Evolutionary conservation across 2,329 filamentous ascomycete genomes (phyloP), one percentile per base, ranked within the genome.

Genomic region (Colletotrichum spaethianum): DNA sequence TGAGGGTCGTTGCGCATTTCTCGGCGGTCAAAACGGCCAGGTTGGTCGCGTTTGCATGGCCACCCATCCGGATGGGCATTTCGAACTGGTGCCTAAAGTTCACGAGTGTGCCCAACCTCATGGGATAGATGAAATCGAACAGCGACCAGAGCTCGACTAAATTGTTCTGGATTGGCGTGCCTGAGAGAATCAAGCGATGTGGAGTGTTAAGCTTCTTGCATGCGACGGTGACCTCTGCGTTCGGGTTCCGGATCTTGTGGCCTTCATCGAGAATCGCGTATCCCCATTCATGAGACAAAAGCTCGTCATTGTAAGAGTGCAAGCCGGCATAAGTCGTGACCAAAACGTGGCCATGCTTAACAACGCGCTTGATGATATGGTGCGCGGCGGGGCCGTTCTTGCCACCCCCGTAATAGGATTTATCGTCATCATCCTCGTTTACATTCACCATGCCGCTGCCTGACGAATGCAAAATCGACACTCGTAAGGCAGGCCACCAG

Each of bases 401-500:
- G 76, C 60, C 80, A 80, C 48, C 82, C 79, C 69, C 83, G 77
- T 74, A 78, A 70, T 67, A 75, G 77, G 80, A 55, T 76, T 82
- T 76, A 8, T 89, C 86, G 75, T 87, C 83, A 52, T 87, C 82
- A 76, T 89, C 82, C 81, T 91, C 83, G 81, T 91, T 83, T n/a
- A 97, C 86, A 75, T 97, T 95, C 64, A 98, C 85, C 96, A 99
- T 98, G 23, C 96, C 97, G 80, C 95, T 98, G 3, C 96, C 96
- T 5, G 96, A 98, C 0, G 94, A 94, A 80, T 99, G 96, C 60
- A 99, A 82, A 73, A 99, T 98, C 0, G 95, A 97, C 6, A 99
- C 96, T 52, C 97, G 90, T 40, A 99, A 86, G n/a, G 96, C 93
- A n/a, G 96, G 96, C 97, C 97, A 99, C 97, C 97, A 99, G 16